Evolutionary conservation across 805 yeast genomes (phyloP).

Genomic region (Starmera dryadoides): DNA sequence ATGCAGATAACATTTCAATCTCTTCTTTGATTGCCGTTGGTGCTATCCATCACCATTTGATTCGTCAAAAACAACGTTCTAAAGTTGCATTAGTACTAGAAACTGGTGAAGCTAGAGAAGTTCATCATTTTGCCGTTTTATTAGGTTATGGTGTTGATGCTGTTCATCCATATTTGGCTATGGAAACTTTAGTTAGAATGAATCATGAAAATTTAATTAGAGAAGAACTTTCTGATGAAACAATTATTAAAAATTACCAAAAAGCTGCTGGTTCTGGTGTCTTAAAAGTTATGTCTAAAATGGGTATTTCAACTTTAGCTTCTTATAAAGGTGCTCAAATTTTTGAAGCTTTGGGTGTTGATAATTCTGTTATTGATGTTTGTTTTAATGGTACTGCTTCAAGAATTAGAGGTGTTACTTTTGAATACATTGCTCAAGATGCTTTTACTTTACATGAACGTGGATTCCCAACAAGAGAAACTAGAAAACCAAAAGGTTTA

Average conservation of each 20-base stretch:
- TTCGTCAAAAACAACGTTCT: slow-evolving; percentile 92
- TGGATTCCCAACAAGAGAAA: slow-evolving; percentile 77
- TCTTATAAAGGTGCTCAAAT: slow-evolving; percentile 99
- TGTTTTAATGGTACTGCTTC: slow-evolving; percentile 98
- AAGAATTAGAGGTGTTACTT: slow-evolving; percentile 90
- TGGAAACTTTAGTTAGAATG: slow-evolving; percentile 83
- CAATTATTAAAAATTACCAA: slow-evolving; percentile 71
- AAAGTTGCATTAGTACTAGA: slow-evolving; percentile 88
- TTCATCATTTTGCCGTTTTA: slow-evolving; percentile 90
- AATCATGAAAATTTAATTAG: slow-evolving; percentile 70
- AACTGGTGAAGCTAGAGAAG: slow-evolving; percentile 96
- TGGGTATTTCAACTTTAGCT: slow-evolving; percentile 98
- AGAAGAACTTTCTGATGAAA: slow-evolving; percentile 45
- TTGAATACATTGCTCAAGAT: slow-evolving; percentile 94
- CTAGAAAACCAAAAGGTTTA: slow-evolving; percentile 59
- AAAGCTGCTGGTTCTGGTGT: slow-evolving; percentile 86
- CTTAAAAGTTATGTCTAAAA: slow-evolving; percentile 95
- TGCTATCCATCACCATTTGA: slow-evolving; percentile 95
- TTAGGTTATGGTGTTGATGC: slow-evolving; percentile 98
- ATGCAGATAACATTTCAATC: slow-evolving; percentile 63
- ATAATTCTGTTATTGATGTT: slow-evolving; percentile 88
- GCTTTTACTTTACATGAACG: slow-evolving; percentile 90
- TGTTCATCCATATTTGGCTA: slow-evolving; percentile 85
- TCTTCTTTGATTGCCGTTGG: slow-evolving; percentile 91
- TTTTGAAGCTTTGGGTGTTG: slow-evolving; percentile 94